Evolutionary conservation across 2,329 filamentous ascomycete species (phyloP), one percentile per base, ranked within the genome.

Genomic region (Monilinia fructigena): DNA sequence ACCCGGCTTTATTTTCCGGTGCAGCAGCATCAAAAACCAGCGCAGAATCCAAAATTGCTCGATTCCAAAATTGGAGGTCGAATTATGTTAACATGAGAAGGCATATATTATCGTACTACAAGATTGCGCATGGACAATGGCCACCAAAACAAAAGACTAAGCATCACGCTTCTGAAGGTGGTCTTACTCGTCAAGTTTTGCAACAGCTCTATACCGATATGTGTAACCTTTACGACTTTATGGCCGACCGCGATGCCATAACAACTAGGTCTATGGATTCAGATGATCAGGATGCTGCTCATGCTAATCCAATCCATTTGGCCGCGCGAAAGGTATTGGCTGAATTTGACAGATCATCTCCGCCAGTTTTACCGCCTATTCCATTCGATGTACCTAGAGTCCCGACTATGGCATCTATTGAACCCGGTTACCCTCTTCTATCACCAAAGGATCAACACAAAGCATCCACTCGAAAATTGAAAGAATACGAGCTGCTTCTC

Each of bases 111-210:
- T 84, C 85, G 26, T 87, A 83, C 76, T 96, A 88, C 74, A 86
- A 88, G 70, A 77, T 82, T 60, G 82, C 84, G 56, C 89, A 88
- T 73, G 88, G 88, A n/a, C 83, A 87, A 40, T 91, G 94, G 94
- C 93, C 95, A 2, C 94, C 95, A 11, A 96, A 95, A 77, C 92
- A 93, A 2, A 90, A 85, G 73, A 94, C 88, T 72, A 97, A 96
- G 83, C 96, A 97, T 75, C 85, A 89, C 0, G 92, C 97, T 70
- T 89, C 90, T 38, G 92, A 93, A 72, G 91, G 87, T 71, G 94
- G 94, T 0, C 82, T 98, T 28, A 97, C 97, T 77, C 85, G 95
- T 31, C 79, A 92, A 55, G 91, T 97, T 7, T 81, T 97, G 53
- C 87, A 87, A 75, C 88, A 91, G 54, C 80, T 98, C 11, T 98